phyloP scores from a whole-genome alignment of 805 yeast genomes.

The Candida silvicultrix region DNA sequence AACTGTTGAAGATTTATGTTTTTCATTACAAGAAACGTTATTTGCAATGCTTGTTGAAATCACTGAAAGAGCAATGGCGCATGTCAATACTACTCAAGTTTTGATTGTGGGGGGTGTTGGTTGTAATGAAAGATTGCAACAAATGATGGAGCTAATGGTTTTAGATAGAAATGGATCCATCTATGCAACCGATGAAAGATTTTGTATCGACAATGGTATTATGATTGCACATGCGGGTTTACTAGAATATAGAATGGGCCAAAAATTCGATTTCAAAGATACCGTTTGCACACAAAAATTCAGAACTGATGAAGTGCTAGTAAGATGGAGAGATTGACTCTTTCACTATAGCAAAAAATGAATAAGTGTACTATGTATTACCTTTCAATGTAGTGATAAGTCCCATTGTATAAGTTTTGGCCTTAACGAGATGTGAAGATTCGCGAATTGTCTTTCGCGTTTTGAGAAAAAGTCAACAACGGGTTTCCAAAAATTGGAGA shows the following conservation, averaged over 20 bases:
- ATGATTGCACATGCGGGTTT: slow-evolving; percentile 99
- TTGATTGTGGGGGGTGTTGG: slow-evolving; percentile 99
- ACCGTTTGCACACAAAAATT: slow-evolving; percentile 91
- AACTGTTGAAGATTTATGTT: slow-evolving; percentile 85
- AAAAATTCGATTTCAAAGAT: slow-evolving; percentile 45
- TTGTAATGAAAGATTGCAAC: slow-evolving; percentile 82
- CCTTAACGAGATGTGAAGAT: no score
- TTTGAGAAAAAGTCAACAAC: no score
- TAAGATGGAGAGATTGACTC: slow-evolving; percentile 71
- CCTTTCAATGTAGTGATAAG: no score
- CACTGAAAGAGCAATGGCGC: slow-evolving; percentile 98
- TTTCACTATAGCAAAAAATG: no score
- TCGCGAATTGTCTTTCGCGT: no score
- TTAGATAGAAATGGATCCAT: slow-evolving; percentile 82
- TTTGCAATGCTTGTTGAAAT: slow-evolving; percentile 97
- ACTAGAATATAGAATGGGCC: slow-evolving; percentile 78
- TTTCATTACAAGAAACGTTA: slow-evolving; percentile 84
- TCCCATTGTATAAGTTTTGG: no score
- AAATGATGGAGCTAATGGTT: slow-evolving; percentile 97
- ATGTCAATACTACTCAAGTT: slow-evolving; percentile 83
- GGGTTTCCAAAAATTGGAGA: no score
- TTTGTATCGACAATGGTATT: slow-evolving; percentile 96
- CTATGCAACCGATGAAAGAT: slow-evolving; percentile 92
- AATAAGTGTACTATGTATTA: no score
- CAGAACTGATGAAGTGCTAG: slow-evolving; percentile 89